Base-by-base conservation (phyloP, 2,329 filamentous ascomycete genomes). In the Stenocarpella maydis region DNA sequence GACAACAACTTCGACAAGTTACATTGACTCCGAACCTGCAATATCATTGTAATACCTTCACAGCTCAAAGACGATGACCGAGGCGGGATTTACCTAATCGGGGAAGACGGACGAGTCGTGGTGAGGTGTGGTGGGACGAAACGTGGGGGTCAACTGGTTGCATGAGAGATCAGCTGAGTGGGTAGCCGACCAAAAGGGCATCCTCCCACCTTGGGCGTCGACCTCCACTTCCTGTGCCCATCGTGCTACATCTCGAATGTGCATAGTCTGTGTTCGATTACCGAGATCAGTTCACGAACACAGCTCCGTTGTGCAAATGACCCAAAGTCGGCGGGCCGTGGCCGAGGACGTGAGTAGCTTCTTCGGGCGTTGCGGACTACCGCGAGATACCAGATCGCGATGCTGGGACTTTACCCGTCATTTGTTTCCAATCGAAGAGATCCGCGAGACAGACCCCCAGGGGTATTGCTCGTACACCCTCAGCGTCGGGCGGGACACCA, bases 401-500 rank as follows among this genome's bases (percentile, higher is more conserved):
- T 72, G 68, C 17, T 68, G 41, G 50, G 71, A 72, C 3, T 80
- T 82, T 58, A 77, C 79, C 17, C 70, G 68, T 47, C 65, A 74
- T 19, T 73, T 72, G 0, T 83, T 81, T 60, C 77, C 80, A 0
- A 71, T 70, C 6, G 63, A 69, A n/a, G 64, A 73, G 3, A 74
- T 82, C 31, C 71, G 73, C 4, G 77, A 81, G 3, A 77, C 78
- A 9, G 73, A 78, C 8, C 78, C 78, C 6, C 85, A 87, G 72
- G 85, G 85, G 21, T 86, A 84, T 71, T 88, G 85, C 72, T 87
- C 85, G 2, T 82, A 86, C 72, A 87, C 85, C 0, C 71, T 87
- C 8, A 75, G 78, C 28, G 76, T 84, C 19, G 80, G 79, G 12
- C 71, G 76, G 5, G 74, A 79, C n/a, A 73, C 71, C 15, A 75